These are phyloP conservation scores for Prunus kanzakura DNA, from an alignment of 306 rosid species.

Conservation along the genomic window DNA sequence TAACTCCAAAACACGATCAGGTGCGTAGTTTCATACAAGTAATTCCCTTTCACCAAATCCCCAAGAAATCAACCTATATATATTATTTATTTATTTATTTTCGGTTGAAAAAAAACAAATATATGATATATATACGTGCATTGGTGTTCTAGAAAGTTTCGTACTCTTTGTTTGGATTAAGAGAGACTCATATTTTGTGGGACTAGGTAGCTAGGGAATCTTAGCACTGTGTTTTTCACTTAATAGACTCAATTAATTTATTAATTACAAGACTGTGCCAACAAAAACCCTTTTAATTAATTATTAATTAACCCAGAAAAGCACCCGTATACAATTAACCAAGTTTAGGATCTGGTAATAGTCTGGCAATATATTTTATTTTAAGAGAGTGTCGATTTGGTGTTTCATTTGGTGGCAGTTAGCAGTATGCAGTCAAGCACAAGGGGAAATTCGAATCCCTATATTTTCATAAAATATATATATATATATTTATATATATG, in stretches of 20 bases:
- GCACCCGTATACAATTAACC: background rate
- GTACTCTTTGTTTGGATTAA: too few species aligned
- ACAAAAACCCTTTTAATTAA: background rate
- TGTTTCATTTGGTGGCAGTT: constrained; percentile 6
- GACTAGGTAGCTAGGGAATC: background rate
- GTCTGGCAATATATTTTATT: background rate
- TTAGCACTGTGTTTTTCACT: background rate
- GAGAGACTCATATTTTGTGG: too few species aligned
- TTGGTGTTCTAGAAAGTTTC: too few species aligned
- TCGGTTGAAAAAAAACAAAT: too few species aligned
- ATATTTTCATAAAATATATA: background rate
- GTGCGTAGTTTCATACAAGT: background rate
- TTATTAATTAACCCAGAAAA: background rate
- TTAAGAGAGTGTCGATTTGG: background rate
- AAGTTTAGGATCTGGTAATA: background rate
- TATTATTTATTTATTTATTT: too few species aligned
- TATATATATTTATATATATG: too few species aligned
- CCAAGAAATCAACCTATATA: background rate
- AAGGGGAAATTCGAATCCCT: background rate
- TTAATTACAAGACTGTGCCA: background rate
- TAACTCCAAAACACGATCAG: background rate
- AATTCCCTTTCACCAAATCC: background rate
- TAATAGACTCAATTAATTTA: background rate
- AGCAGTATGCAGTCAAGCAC: background rate
- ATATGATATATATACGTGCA: too few species aligned